Percentiles rank a stretch among this genome's conserved stretches.
Evolutionary conservation across 352 stramenopile genomes (phyloP).

Genomic region (Pythium monospermum): DNA sequence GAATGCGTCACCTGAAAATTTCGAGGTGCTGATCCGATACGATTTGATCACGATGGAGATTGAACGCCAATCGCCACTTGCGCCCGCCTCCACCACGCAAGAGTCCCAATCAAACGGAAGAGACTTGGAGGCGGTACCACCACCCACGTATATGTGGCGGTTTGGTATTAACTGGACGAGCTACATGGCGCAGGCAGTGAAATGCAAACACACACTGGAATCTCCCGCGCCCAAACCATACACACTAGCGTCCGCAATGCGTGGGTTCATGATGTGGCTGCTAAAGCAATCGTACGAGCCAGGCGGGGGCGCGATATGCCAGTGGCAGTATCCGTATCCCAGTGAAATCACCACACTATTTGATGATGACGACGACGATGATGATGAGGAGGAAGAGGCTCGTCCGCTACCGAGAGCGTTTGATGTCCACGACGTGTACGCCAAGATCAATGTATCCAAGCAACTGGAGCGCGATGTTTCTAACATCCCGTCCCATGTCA

Average conservation of each 20-base stretch:
- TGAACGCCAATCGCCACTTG: too few species aligned
- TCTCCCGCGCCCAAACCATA: slow-evolving; percentile 6
- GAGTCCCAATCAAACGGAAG: too few species aligned
- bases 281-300: slow-evolving; percentile 22
- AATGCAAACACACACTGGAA: neutral
- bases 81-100: too few species aligned
- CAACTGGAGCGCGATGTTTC: slow-evolving; percentile 32
- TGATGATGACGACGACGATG: slow-evolving; percentile 21
- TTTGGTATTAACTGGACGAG: slow-evolving; percentile 32
- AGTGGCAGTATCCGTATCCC: slow-evolving; percentile 44
- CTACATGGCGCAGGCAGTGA: slow-evolving; percentile 20
- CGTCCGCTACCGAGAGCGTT: slow-evolving; percentile 14
- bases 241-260: slow-evolving; percentile 23
- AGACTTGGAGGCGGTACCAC: too few species aligned
- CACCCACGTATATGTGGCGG: slow-evolving; percentile 18
- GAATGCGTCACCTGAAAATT: slow-evolving; percentile 7
- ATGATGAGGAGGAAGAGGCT: neutral
- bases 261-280: slow-evolving; percentile 58
- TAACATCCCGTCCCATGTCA: slow-evolving; percentile 20
- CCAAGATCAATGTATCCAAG: slow-evolving; percentile 31
- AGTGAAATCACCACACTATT: slow-evolving; percentile 53
- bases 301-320: neutral
- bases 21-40: neutral
- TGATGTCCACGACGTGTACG: slow-evolving; percentile 57
- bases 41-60: slow-evolving; percentile 39